A percentile compares a stretch with the other conserved stretches of the same genome.
phyloP scores from a whole-genome alignment of 1,284 basidiomycete genomes.

The Apiotrichum akiyoshidainum region DNA sequence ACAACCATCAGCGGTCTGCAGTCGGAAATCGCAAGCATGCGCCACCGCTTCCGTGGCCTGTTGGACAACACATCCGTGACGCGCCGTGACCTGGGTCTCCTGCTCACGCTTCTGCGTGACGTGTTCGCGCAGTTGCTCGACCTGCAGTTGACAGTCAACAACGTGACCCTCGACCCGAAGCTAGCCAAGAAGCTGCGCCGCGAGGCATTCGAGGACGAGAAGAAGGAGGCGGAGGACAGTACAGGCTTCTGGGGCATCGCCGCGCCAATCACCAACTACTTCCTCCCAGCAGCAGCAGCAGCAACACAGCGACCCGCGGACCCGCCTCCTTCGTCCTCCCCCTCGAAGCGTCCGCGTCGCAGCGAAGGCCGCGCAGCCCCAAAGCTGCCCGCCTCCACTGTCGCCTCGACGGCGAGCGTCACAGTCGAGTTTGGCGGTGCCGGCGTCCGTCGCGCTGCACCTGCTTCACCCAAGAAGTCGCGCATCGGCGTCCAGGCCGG shows the following conservation, averaged over 20 bases:
- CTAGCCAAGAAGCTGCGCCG: slow-evolving; percentile 65
- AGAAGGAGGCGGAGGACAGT: slow-evolving; percentile 42
- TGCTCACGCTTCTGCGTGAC: slow-evolving; percentile 84
- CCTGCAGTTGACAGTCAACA: slow-evolving; percentile 78
- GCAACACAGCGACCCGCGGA: slow-evolving; percentile 7
- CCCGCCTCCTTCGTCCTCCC: slow-evolving; percentile 10
- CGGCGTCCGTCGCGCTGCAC: slow-evolving; percentile 60
- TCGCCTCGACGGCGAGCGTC: slow-evolving; percentile 80
- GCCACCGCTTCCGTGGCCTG: slow-evolving; percentile 66
- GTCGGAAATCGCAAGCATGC: slow-evolving; percentile 66
- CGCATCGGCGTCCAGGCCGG: not conserved
- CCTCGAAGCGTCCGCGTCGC: slow-evolving; percentile 7
- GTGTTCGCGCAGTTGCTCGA: slow-evolving; percentile 77
- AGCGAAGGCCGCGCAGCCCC: slow-evolving; percentile 43
- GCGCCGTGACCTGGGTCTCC: slow-evolving; percentile 73
- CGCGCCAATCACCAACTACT: slow-evolving; percentile 49
- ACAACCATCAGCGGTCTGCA: slow-evolving; percentile 75
- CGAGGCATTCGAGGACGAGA: slow-evolving; percentile 57
- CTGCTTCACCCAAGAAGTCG: slow-evolving; percentile 46
- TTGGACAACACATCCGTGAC: slow-evolving; percentile 64
- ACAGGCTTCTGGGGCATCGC: slow-evolving; percentile 61
- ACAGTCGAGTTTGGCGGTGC: slow-evolving; percentile 86
- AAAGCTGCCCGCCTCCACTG: slow-evolving; percentile 74
- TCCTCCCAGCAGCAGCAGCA: slow-evolving; percentile 34
- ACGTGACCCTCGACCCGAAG: slow-evolving; percentile 81